These are phyloP conservation scores for Hyaloscypha hepaticicola DNA, from an alignment of 495 filamentous ascomycete species.

Conservation along the genomic window DNA sequence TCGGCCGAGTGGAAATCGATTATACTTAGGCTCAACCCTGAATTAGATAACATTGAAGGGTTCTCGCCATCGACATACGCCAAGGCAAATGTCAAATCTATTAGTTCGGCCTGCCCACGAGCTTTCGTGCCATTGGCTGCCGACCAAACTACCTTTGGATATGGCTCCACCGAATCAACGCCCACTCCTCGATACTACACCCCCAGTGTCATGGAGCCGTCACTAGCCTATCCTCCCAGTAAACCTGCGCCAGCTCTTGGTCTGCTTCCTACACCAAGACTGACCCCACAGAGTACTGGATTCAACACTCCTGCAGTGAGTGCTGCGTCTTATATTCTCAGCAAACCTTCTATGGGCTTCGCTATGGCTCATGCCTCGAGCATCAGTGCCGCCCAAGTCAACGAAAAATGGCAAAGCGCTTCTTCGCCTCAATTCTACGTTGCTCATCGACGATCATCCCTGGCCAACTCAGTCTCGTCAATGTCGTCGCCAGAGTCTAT, in stretches of 20 bases:
- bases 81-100: constrained; percentile 26
- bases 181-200: constrained; percentile 44
- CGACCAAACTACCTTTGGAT: constrained; percentile 34
- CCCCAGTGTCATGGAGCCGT: constrained; percentile 61
- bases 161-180: constrained; percentile 43
- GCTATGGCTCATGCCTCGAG: constrained; percentile 78
- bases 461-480: constrained; percentile 73
- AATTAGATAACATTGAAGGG: constrained; percentile 62
- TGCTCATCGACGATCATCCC: constrained; percentile 68
- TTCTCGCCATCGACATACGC: constrained; percentile 32
- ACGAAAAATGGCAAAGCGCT: constrained; percentile 56
- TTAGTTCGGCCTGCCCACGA: constrained; percentile 29
- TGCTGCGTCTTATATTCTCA: constrained; percentile 55
- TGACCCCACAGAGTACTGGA: constrained; percentile 74
- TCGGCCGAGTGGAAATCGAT: constrained; percentile 70
- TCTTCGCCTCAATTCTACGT: constrained; percentile 55
- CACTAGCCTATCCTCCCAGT: constrained; percentile 50
- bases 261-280: constrained; percentile 73
- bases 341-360: constrained; percentile 63
- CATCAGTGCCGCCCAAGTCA: constrained; percentile 53
- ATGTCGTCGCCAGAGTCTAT: constrained; percentile 88
- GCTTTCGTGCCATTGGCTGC: constrained; percentile 30
- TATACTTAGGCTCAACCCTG: constrained; percentile 75
- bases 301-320: constrained; percentile 91
- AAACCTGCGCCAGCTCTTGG: constrained; percentile 53